phyloP scores from a whole-genome alignment of 1,139 yeast genomes.

The Pichia sp. region DNA sequence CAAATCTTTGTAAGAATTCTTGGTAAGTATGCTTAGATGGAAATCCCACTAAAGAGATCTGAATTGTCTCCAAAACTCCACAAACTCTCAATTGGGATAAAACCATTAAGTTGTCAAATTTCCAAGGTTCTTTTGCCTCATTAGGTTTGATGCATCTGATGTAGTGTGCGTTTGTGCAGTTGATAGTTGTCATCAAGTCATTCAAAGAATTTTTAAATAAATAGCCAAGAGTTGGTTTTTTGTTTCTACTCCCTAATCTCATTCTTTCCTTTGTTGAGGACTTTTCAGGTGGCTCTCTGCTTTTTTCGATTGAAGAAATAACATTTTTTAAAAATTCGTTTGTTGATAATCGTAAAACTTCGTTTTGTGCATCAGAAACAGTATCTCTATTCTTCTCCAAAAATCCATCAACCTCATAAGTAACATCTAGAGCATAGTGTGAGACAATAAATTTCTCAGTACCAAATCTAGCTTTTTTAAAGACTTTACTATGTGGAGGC shows the following conservation, averaged over 20 bases:
- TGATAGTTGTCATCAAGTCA: conserved; percentile 86
- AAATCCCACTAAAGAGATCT: conserved; percentile 96
- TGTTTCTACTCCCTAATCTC: conserved; percentile 39
- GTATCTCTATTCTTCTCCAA: conserved; percentile 96
- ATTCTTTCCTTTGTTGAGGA: background rate
- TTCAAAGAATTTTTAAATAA: conserved; percentile 88
- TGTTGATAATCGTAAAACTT: conserved; percentile 65
- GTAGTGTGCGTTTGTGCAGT: conserved; percentile 92
- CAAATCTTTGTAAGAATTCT: conserved; percentile 88
- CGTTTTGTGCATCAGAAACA: conserved; percentile 91
- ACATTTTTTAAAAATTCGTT: conserved; percentile 63
- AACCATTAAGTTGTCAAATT: conserved; percentile 91
- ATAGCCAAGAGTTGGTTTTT: conserved; percentile 91
- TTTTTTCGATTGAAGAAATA: conserved; percentile 48
- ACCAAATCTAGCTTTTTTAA: conserved; percentile 93
- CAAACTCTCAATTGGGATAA: conserved; percentile 93
- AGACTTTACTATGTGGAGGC: conserved; percentile 71
- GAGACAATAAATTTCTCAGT: conserved; percentile 84
- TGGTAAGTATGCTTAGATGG: conserved; percentile 95
- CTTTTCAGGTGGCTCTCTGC: background rate
- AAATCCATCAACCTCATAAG: conserved; percentile 90
- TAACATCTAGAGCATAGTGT: conserved; percentile 92
- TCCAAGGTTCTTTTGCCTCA: conserved; percentile 91
- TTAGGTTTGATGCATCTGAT: conserved; percentile 97
- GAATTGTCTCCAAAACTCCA: conserved; percentile 95